phyloP scores from a whole-genome alignment of 176 grass and related monocot species.

The Zoysia japonica region DNA sequence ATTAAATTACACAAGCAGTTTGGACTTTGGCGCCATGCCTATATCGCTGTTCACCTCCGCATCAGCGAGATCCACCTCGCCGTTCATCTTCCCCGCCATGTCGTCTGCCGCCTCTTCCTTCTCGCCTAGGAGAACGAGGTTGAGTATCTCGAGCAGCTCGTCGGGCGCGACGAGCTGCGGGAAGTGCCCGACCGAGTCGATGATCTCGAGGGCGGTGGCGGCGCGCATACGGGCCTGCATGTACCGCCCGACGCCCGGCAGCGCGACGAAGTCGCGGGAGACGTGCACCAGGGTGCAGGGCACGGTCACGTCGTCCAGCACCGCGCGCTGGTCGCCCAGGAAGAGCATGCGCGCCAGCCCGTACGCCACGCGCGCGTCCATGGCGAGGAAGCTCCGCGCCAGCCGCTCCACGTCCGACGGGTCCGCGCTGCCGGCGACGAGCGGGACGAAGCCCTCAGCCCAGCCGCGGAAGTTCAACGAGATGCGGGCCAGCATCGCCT shows the following conservation, averaged over 20 bases:
- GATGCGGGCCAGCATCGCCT: conserved; percentile 51
- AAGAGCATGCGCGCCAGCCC: conserved; percentile 60
- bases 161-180: conserved; percentile 58
- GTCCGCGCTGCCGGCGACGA: conserved; percentile 24
- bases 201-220: conserved; percentile 44
- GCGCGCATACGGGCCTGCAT: conserved; percentile 53
- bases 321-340: conserved; percentile 56
- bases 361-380: conserved; percentile 65
- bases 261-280: conserved; percentile 57
- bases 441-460: conserved; percentile 50
- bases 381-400: conserved; percentile 57
- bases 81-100: neutral
- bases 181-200: conserved; percentile 66
- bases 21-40: neutral
- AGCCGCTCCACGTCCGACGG: conserved; percentile 16
- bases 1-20: neutral
- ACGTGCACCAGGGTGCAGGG: conserved; percentile 64
- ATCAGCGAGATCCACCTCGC: neutral
- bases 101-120: neutral
- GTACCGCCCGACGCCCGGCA: conserved; percentile 50
- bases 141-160: conserved; percentile 54
- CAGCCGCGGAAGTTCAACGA: conserved; percentile 57
- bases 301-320: conserved; percentile 44
- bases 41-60: conserved; percentile 14
- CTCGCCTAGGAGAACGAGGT: conserved; percentile 31